Evolutionary conservation across 768 basidiomycete species (phyloP).

Genomic region (Mycena metata): DNA sequence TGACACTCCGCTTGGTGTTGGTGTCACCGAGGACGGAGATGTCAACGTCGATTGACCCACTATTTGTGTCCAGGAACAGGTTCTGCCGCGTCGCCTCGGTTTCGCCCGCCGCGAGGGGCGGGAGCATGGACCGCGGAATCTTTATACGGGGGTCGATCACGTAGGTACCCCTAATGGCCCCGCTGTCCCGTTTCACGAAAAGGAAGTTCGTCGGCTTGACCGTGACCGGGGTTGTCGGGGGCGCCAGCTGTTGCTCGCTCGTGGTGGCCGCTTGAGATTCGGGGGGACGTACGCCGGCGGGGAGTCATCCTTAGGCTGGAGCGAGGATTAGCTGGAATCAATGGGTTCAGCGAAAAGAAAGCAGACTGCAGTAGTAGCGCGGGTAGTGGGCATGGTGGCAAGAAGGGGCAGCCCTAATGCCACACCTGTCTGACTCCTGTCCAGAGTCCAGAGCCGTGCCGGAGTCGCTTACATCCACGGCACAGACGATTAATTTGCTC

Average conservation of each 20-base stretch:
- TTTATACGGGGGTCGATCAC: conserved; percentile 12
- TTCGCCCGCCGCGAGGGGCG: conserved; percentile 52
- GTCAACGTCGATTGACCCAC: conserved; percentile 54
- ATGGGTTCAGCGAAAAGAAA: conserved; percentile 5
- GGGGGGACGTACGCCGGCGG: conserved; percentile 7
- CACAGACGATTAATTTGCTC: background rate
- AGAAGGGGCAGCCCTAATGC: conserved; percentile 9
- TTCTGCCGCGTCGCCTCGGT: conserved; percentile 57
- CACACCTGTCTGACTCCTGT: too few species aligned
- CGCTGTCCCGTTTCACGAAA: background rate
- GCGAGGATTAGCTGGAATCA: conserved; percentile 9
- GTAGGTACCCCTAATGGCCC: conserved; percentile 16
- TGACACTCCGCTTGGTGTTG: conserved; percentile 32
- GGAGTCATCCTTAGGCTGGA: background rate
- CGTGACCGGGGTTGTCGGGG: conserved; percentile 5
- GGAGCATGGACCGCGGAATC: conserved; percentile 44
- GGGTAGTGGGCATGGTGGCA: conserved; percentile 13
- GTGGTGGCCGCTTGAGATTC: conserved; percentile 10
- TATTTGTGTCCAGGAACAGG: conserved; percentile 49
- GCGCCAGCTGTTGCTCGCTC: conserved; percentile 9
- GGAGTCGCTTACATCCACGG: background rate
- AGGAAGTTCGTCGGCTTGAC: conserved; percentile 15
- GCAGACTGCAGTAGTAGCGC: conserved; percentile 10
- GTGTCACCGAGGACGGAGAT: conserved; percentile 50
- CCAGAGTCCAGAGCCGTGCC: conserved; percentile 1